A percentile compares a stretch with the other conserved stretches of the same genome.
These are phyloP conservation scores for Sporothrix protearum DNA, from an alignment of 2,329 filamentous ascomycete genomes.

Conservation along the genomic window DNA sequence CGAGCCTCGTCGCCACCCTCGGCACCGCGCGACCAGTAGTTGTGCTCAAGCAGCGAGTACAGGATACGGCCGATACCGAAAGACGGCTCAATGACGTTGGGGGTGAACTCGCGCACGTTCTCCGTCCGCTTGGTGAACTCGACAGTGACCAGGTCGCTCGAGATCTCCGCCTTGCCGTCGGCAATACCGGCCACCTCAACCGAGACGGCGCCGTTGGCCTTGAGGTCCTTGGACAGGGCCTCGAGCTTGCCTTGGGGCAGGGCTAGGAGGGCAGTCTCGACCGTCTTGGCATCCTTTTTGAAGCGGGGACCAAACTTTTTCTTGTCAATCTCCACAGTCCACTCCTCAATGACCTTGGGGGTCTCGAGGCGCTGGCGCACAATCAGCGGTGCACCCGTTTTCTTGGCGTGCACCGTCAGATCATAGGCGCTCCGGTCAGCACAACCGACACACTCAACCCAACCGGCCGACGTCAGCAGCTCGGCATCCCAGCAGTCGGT, in stretches of 20 bases:
- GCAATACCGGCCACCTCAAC: conserved; percentile 66
- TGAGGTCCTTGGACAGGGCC: conserved; percentile 70
- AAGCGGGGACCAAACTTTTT: conserved; percentile 95
- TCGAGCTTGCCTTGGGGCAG: conserved; percentile 79
- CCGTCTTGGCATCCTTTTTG: conserved; percentile 87
- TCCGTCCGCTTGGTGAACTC: conserved; percentile 79
- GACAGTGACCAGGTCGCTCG: conserved; percentile 75
- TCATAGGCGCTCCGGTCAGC: conserved; percentile 88
- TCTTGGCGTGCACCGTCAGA: conserved; percentile 85
- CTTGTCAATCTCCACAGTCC: conserved; percentile 82
- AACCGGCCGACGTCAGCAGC: conserved; percentile 84
- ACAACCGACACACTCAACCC: conserved; percentile 98
- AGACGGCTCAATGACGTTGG: conserved; percentile 95
- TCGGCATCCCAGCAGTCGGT: conserved; percentile 98
- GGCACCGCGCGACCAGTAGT: conserved; percentile 78
- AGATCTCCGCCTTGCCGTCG: conserved; percentile 73
- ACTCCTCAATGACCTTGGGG: conserved; percentile 79
- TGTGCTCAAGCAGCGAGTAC: conserved; percentile 90
- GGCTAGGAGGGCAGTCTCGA: conserved; percentile 73
- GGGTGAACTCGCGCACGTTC: conserved; percentile 84
- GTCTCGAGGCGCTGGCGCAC: conserved; percentile 78
- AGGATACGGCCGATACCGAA: conserved; percentile 95
- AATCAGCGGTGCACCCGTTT: conserved; percentile 79
- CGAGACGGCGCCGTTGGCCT: conserved; percentile 68
- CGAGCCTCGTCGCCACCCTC: conserved; percentile 76